Conservation (phyloP, 78 protist genomes). For the Tieghemostelium lacteum region DNA sequence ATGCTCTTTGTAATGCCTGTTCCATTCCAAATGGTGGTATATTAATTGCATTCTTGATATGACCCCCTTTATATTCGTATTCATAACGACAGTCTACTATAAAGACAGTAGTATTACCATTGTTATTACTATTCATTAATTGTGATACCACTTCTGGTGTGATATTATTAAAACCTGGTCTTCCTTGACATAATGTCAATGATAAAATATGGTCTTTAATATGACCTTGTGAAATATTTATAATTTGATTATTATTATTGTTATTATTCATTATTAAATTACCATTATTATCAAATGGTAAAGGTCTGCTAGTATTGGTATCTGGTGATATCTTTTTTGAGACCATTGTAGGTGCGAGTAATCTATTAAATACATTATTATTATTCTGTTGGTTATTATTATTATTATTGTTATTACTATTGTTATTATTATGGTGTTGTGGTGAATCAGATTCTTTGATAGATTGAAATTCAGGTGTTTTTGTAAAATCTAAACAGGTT, state of each 20-base stretch:
- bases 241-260: neutral
- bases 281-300: neutral
- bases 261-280: neutral
- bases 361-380: neutral
- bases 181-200: conserved; percentile 33
- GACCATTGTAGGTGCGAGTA: conserved; percentile 3
- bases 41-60: conserved; percentile 84
- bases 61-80: conserved; percentile 90
- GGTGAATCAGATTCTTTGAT: neutral
- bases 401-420: neutral
- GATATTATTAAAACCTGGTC: conserved; percentile 52
- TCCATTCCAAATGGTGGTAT: conserved; percentile 38
- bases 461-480: neutral
- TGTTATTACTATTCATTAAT: neutral
- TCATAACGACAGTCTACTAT: conserved; percentile 85
- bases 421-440: neutral
- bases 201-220: conserved; percentile 7
- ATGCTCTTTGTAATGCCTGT: neutral
- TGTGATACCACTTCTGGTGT: conserved; percentile 37
- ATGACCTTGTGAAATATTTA: neutral
- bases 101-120: conserved; percentile 17
- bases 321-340: conserved; percentile 19
- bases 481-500: conserved; percentile 31
- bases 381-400: neutral
- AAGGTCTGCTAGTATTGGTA: neutral